Base-by-base conservation (phyloP, 176 grass and related monocot species). In the Dactylis glomerata region DNA sequence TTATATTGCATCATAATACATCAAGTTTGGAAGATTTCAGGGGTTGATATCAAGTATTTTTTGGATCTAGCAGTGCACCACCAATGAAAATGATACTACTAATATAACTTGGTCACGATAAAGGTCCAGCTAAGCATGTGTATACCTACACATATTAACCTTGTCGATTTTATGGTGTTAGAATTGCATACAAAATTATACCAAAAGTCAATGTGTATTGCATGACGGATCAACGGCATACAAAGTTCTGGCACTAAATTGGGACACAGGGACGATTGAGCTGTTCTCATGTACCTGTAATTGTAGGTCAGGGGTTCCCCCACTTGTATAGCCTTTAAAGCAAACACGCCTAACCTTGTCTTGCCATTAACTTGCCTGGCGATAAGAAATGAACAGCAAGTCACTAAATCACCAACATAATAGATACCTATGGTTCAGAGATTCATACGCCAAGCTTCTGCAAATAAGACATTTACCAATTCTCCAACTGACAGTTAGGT, bases 401-500 rank as follows among this genome's bases (percentile, higher is more conserved):
- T 34, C 10, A 70, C 13, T 40, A 32, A 77, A 63, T 41, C 70
- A 52, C 49, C 31, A 7, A 62, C 66, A 63, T 66, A 6, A 67
- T 20, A 33, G 41, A 36, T 46, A 56, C 23, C 38, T 9, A 42
- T 54, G 31, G 19, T 51, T 19, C 34, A 77, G 31, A 37, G 30
- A 45, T 34, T 3, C 17, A 67, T 13, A 47, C 1, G 6, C 41
- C 22, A 68, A 81, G 37, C 45, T 51, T 68, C 78, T 34, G 44
- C 3, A 68, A 50, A 68, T 10, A 51, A 37, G 62, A 68, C n/a
- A 22, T 49, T 82, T 87, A 98, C 96, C 96, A 98, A 71, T 92
- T 98, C 73, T 98, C 89, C 83, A 98, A 51, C 74, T 82, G 87
- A 33, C 96, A 98, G 49, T 98, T 98, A 61, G 96, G 96, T 83